Conservation (phyloP, 1,284 basidiomycete genomes). For the Trichosporon asahii region DNA sequence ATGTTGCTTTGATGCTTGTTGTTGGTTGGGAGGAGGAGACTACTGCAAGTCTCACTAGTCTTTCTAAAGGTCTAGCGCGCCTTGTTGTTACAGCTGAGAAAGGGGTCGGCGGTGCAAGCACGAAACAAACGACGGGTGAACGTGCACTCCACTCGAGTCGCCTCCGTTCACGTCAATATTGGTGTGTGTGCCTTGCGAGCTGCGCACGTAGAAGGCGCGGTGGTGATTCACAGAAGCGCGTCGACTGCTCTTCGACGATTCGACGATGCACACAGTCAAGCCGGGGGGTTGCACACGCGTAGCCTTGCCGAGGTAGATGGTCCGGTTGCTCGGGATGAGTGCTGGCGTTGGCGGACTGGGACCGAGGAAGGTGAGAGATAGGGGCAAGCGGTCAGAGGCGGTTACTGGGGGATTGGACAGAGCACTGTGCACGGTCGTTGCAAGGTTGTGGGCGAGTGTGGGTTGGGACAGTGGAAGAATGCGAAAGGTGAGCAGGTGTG, state of each 20-base stretch:
- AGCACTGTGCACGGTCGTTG: not conserved
- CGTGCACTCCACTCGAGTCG: not conserved
- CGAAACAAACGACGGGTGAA: not conserved
- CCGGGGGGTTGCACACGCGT: not conserved
- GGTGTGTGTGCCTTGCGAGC: slow-evolving; percentile 2
- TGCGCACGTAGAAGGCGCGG: not conserved
- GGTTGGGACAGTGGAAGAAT: not conserved
- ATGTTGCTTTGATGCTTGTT: not conserved
- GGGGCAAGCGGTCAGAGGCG: not conserved
- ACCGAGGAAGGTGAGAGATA: not conserved
- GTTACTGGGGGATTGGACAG: not conserved
- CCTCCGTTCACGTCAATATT: not conserved
- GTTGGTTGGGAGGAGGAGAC: too few species aligned
- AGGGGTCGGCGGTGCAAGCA: not conserved
- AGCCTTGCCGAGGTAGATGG: not conserved
- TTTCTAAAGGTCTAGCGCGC: too few species aligned
- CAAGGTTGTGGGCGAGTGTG: not conserved
- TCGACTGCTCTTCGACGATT: not conserved
- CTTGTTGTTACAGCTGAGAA: not conserved
- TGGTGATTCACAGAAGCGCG: not conserved
- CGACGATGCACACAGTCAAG: not conserved
- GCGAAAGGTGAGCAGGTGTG: not conserved
- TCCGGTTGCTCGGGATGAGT: not conserved
- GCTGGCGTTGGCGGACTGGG: not conserved
- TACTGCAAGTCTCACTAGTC: not conserved